These are phyloP conservation scores for Saccharomyces hybrid DNA, from an alignment of 1,139 yeast genomes.

Conservation along the genomic window DNA sequence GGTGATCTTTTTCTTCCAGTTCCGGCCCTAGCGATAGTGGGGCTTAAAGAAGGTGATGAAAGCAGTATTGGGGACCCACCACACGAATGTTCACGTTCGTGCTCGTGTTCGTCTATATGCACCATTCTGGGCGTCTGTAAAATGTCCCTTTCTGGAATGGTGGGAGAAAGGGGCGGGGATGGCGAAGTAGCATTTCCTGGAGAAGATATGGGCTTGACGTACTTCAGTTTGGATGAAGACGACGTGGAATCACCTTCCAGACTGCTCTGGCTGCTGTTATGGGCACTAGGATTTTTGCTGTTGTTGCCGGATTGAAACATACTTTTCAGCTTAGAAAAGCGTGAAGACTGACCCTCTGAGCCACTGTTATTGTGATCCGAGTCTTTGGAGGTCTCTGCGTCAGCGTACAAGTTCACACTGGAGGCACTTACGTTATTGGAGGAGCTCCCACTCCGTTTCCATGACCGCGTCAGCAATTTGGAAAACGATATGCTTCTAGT, in stretches of 20 bases:
- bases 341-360: constrained; percentile 8
- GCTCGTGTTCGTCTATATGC: constrained; percentile 3
- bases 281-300: constrained; percentile 3
- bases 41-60: neutral
- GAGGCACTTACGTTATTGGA: constrained; percentile 3
- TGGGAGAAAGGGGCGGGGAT: constrained; percentile 2
- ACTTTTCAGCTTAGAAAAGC: constrained; percentile 18
- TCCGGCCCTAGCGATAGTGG: constrained; percentile 1
- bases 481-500: constrained; percentile 28
- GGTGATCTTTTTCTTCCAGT: constrained; percentile 19
- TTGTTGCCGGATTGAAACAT: constrained; percentile 14
- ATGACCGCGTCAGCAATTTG: constrained; percentile 24
- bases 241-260: neutral
- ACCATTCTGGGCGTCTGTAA: constrained; percentile 3
- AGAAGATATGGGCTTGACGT: constrained; percentile 7
- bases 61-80: neutral
- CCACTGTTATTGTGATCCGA: neutral
- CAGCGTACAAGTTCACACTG: neutral
- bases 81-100: constrained; percentile 4
- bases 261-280: neutral
- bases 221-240: constrained; percentile 2
- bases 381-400: constrained; percentile 1
- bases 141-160: neutral
- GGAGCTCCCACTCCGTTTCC: constrained; percentile 14
- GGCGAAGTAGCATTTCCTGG: neutral